Evolutionary conservation across 2,329 filamentous ascomycete species (phyloP), one percentile per base, ranked within the genome.

Genomic region (Aspergillus felis): DNA sequence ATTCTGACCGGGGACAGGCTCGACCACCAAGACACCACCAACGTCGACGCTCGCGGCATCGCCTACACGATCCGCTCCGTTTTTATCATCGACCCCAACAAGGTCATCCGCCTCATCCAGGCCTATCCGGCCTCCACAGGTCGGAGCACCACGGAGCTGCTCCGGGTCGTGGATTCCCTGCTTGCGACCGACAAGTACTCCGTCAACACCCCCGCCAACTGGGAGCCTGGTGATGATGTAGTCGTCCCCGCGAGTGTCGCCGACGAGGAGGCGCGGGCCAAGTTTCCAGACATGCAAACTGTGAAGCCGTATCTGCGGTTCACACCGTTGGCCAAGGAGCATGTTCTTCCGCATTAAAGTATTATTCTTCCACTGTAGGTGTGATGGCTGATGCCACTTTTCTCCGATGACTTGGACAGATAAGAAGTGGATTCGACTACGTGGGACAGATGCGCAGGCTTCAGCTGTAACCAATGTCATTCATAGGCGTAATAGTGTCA

Each of bases 61-160:
- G 91, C 92, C 58, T 94, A 96, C 79, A 96, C 92, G 68, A 96
- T 97, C 79, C 91, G 92, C 71, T 91, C 90, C 67, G 92, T 97
- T 73, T 97, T 95, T 83, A 83, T 96, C 79, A 95, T 97, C 75
- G 92, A 97, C 80, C 92, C 92, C 64, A 88, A 85, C 79, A 96
- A 96, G 87, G 92, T 88, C 76, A 94, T 96, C 79, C 88, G 92
- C 68, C 86, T 92, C 74, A 95, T 92, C 74, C 90, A 96, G 81
- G 88, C 90, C 73, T 97, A 96, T 82, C 92, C 92, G 50, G 92
- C 92, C 62, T 92, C 89, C 57, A 95, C 91, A 42, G 92, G 92
- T 77, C 87, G 89, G 73, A 92, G 91, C 82, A 87, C 88, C 63
- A 82, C 85, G 66, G 89, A 92, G 81, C 87, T 92, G 51, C 85